A percentile compares a stretch with the other conserved stretches of the same genome.
phyloP scores from a whole-genome alignment of 129 eudicot species.

The Centella asiatica region DNA sequence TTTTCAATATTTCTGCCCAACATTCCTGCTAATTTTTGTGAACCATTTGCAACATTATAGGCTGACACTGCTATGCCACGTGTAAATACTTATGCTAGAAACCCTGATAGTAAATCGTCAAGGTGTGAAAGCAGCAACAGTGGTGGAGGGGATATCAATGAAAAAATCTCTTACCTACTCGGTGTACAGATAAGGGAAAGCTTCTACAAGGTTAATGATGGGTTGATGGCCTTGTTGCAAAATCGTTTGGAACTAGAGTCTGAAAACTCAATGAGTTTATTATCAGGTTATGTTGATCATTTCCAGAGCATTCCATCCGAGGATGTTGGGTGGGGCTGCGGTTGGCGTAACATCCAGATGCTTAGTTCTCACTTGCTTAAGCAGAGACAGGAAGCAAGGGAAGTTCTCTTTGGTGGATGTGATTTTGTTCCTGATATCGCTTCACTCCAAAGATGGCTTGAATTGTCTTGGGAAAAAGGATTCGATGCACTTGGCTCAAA shows the following conservation, averaged over 20 bases:
- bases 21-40: neutral
- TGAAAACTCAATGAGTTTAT: conserved; percentile 32
- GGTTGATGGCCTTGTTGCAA: conserved; percentile 41
- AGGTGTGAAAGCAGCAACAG: conserved; percentile 10
- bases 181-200: conserved; percentile 30
- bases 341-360: conserved; percentile 98
- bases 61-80: conserved; percentile 14
- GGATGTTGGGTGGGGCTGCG: conserved; percentile 93
- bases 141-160: conserved; percentile 16
- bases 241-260: conserved; percentile 54
- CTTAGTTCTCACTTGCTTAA: conserved; percentile 66
- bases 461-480: conserved; percentile 79
- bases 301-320: conserved; percentile 43
- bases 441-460: conserved; percentile 84
- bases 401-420: conserved; percentile 57
- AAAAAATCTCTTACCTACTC: conserved; percentile 13
- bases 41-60: conserved; percentile 11
- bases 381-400: conserved; percentile 46
- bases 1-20: neutral
- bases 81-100: conserved; percentile 5
- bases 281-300: conserved; percentile 77
- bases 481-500: conserved; percentile 62
- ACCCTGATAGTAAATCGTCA: conserved; percentile 18
- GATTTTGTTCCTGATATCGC: conserved; percentile 74
- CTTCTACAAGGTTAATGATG: conserved; percentile 23